Conservation (phyloP, 345 rosid genomes). For the Adansonia digitata region DNA sequence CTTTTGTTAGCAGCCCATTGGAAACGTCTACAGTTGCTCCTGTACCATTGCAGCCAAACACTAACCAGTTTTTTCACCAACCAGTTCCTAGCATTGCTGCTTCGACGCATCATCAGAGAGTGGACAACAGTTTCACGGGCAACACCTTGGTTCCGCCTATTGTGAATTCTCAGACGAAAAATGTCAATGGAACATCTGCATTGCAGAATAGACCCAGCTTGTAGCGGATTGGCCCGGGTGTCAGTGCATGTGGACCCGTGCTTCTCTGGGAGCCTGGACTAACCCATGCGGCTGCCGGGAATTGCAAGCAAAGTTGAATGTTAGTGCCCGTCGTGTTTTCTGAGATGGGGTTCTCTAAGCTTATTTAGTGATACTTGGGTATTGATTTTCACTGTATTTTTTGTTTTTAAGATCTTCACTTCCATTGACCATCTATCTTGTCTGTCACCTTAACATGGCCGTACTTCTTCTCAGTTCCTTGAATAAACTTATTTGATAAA, state of each 20-base stretch:
- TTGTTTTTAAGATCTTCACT: constrained; percentile 5
- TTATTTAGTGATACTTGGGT: background rate
- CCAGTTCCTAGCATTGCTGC: constrained; percentile 26
- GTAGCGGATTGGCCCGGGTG: constrained; percentile 12
- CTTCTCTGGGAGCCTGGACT: constrained; percentile 26
- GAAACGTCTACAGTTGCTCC: constrained; percentile 24
- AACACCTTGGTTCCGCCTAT: constrained; percentile 20
- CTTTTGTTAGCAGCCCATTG: constrained; percentile 31
- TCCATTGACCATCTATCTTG: background rate
- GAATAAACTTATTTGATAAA: constrained; percentile 3
- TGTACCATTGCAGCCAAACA: constrained; percentile 30
- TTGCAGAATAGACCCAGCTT: constrained; percentile 16
- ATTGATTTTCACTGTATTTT: constrained; percentile 7
- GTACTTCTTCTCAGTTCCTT: background rate
- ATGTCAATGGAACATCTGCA: constrained; percentile 14
- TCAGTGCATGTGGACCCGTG: constrained; percentile 12
- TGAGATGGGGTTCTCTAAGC: background rate
- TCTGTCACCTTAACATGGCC: background rate
- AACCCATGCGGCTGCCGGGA: constrained; percentile 17
- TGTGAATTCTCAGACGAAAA: constrained; percentile 17
- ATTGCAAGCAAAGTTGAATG: constrained; percentile 20
- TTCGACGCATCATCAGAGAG: constrained; percentile 28
- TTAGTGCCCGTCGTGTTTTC: background rate
- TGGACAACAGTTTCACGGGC: constrained; percentile 25
- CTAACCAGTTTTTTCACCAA: constrained; percentile 40